Percentiles rank a stretch among this genome's conserved stretches.
These are phyloP conservation scores for Penicillium sp. DNA, from an alignment of 2,329 filamentous ascomycete genomes.

Conservation along the genomic window DNA sequence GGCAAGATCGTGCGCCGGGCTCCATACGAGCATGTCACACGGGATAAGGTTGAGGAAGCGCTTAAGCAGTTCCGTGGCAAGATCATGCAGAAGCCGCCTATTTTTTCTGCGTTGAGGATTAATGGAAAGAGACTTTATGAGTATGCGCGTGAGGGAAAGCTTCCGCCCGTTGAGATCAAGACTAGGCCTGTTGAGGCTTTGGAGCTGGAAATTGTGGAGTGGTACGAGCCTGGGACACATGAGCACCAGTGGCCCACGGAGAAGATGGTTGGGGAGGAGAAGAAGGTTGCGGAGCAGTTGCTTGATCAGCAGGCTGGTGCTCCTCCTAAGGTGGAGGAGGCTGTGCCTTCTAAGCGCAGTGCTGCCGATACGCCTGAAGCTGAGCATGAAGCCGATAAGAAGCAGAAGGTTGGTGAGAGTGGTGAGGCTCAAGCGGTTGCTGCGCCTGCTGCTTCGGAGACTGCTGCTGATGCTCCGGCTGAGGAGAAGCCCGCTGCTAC, in stretches of 20 bases:
- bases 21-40: constrained; percentile 78
- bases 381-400: constrained; percentile 27
- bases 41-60: constrained; percentile 73
- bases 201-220: constrained; percentile 79
- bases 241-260: constrained; percentile 74
- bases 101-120: constrained; percentile 91
- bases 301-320: constrained; percentile 41
- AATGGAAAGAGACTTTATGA: constrained; percentile 94
- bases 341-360: constrained; percentile 35
- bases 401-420: constrained; percentile 33
- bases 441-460: constrained; percentile 14
- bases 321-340: constrained; percentile 25
- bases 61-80: constrained; percentile 75
- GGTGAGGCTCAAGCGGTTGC: constrained; percentile 19
- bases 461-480: constrained; percentile 11
- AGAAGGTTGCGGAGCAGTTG: constrained; percentile 69
- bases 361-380: constrained; percentile 21
- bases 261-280: constrained; percentile 74
- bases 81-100: constrained; percentile 84
- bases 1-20: constrained; percentile 79
- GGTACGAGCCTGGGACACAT: constrained; percentile 78
- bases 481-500: constrained; percentile 10
- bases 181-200: constrained; percentile 75
- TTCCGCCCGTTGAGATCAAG: constrained; percentile 81
- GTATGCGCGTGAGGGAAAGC: constrained; percentile 86